A percentile compares a stretch with the other conserved stretches of the same genome.
Evolutionary conservation across 2,329 filamentous ascomycete species (phyloP).

Genomic region (Exophiala oligosperma): DNA sequence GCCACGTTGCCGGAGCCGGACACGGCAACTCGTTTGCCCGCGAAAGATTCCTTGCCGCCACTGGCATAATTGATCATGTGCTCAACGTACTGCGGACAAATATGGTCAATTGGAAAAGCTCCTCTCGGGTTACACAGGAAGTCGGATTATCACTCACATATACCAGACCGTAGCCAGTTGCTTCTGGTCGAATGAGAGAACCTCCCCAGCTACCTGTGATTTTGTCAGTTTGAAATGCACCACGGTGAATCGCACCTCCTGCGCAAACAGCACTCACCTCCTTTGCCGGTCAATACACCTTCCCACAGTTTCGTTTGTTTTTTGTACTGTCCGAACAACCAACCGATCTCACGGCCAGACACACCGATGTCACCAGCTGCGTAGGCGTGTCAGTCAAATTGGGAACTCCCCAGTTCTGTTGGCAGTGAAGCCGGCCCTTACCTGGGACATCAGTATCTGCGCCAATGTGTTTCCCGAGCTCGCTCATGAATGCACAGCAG

Average conservation of each 20-base stretch:
- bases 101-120: background rate
- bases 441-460: slow-evolving; percentile 88
- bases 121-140: background rate
- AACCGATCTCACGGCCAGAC: slow-evolving; percentile 87
- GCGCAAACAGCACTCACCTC: slow-evolving; percentile 41
- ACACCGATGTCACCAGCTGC: slow-evolving; percentile 92
- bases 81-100: slow-evolving; percentile 65
- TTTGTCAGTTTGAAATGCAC: background rate
- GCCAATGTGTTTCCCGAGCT: slow-evolving; percentile 93
- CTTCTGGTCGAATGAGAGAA: slow-evolving; percentile 90
- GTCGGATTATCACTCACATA: slow-evolving; percentile 58
- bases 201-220: slow-evolving; percentile 74
- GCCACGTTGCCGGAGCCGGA: slow-evolving; percentile 98
- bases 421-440: slow-evolving; percentile 8
- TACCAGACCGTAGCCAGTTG: slow-evolving; percentile 92
- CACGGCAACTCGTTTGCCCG: slow-evolving; percentile 90
- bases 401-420: background rate
- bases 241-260: too few species aligned
- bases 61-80: slow-evolving; percentile 91
- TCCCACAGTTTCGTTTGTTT: slow-evolving; percentile 87
- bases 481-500: slow-evolving; percentile 93
- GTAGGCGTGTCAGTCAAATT: slow-evolving; percentile 8
- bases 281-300: slow-evolving; percentile 95
- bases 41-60: slow-evolving; percentile 75
- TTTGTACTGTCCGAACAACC: slow-evolving; percentile 92